Evolutionary conservation across 306 rosid species (phyloP), one percentile per base, ranked within the genome.

Genomic region (Glycine soja): DNA sequence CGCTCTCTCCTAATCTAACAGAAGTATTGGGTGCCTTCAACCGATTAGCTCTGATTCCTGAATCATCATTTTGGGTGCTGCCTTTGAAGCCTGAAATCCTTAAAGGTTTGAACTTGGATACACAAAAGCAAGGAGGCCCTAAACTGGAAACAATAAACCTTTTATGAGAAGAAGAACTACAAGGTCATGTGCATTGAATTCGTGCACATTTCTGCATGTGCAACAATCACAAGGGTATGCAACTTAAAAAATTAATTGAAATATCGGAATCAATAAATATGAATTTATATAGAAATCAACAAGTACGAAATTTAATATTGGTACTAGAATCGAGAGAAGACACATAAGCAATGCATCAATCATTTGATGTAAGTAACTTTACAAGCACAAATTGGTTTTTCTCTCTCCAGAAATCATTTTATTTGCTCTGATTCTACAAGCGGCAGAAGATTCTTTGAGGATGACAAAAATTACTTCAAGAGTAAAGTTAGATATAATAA

Each of bases 51-150:
- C 93, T 86, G 76, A 86, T 85, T 54, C 93, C 89, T 34, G 92
- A 79, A 68, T 80, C 88, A 70, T 82, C 90, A 76, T 90, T 77
- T 68, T 81, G 91, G 66, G 94, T 67, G 74, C 71, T 89, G 67
- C 97, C 94, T 87, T 88, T 91, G 85, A 95, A 95, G 88, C 95
- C 91, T 24, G 92, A 90, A 84, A 91, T 85, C 87, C 78, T 91
- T 54, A 87, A 81, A 76, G 88, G 85, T 83, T 85, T 86, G 50
- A 82, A 68, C 83, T 88, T 90, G 87, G 96, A 79, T 74, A 86
- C 89, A 65, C 85, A 75, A 77, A 88, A 85, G 84, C 80, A 81
- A 82, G 92, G 88, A 85, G 91, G 80, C 84, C 97, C 97, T 88
- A 91, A 86, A 79, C 98, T 95, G 97, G 85, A 91, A 90, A 80